Base-by-base conservation (phyloP, 1,284 basidiomycete genomes). In the Ganoderma sp. region DNA sequence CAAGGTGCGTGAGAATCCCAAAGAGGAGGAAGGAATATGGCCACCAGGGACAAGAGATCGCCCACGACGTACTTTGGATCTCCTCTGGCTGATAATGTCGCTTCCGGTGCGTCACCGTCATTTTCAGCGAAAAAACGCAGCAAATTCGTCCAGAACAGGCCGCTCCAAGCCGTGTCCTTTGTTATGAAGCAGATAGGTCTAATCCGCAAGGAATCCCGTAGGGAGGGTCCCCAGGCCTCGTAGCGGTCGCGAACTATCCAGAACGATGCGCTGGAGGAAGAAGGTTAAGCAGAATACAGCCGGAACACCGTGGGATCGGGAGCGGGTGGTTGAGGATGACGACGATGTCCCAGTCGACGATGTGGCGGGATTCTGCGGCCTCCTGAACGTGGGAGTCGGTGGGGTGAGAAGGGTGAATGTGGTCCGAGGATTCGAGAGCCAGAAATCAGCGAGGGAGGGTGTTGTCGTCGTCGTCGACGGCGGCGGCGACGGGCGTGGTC, bases 21-120 rank as follows among this genome's bases (percentile, higher is more conserved):
- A 67, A 32, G 66, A 69, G 67, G 61, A 68, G 62, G 64, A 64
- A 70, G 70, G 71, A 65, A 73, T 73, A 73, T 69, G 57, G 70
- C 73, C 71, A 73, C 77, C 68, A 73, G 72, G 76, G 73, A 73
- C 72, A 64, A 63, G 67, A 74, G 69, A 70, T 58, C 65, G 57
- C 25, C 60, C 65, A 69, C 69, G 67, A 83, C 87, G 74, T 79
- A 92, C 91, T 87, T 81, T 90, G 87, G 69, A 90, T 88, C 80
- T 93, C 90, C 76, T 92, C 91, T 65, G 90, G 88, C 72, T 90
- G 84, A 73, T 87, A 84, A 78, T 89, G 87, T 69, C 88, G 85
- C 80, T 92, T 92, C 68, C 91, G 86, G 77, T 91, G 90, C 58
- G 90, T 92, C 69, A 92, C 86, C 48, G 91, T 92, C 91, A 92